Base-by-base conservation (phyloP, 768 basidiomycete species). In the Pisolithus sp. region DNA sequence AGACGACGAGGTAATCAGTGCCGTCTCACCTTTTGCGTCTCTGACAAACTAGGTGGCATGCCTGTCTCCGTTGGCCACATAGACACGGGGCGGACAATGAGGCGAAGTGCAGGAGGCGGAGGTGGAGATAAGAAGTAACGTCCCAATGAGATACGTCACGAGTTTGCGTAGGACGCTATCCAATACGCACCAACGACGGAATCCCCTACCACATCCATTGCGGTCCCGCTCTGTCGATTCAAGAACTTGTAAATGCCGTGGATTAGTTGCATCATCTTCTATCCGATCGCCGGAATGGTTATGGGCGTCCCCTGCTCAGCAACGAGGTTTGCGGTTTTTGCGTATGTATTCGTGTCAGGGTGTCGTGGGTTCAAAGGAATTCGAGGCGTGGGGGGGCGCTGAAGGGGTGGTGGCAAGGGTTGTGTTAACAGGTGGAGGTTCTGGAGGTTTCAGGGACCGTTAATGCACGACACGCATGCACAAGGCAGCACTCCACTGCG, bases 221-320 rank as follows among this genome's bases (percentile, higher is more conserved):
- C 43, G 43, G 43, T 45, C 21, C 43, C 43, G 43, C 43, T 45
- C 43, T 45, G 43, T 30, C 43, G 12, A 45, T 45, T 45, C 43
- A 45, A 45, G 26, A 45, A 45, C 43, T 45, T 45, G 26, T 45
- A 45, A 26, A 45, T 45, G 43, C 43, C 43, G 43, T 45, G 43
- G 26, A 15, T 26, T 7, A 45, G 23, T 12, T 26, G 43, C 43
- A 45, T 26, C 43, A 28, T 45, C n/a, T 45, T 45, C 28, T 2
- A 30, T 12, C 10, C 7, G 17, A 45, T 45, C 26, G 26, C 43
- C 41, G 21, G 24, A 26, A 15, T 30, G 7, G 43, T 26, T 44
- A 17, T 15, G 43, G 26, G 23, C 17, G 43, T 45, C 26, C 34
- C 34, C 34, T 4, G 12, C 13, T 34, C 34, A 34, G 13, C 13